A percentile compares a stretch with the other conserved stretches of the same genome.
Evolutionary conservation across 2,329 filamentous ascomycete genomes (phyloP).

Genomic region (Neonectria coccinea): DNA sequence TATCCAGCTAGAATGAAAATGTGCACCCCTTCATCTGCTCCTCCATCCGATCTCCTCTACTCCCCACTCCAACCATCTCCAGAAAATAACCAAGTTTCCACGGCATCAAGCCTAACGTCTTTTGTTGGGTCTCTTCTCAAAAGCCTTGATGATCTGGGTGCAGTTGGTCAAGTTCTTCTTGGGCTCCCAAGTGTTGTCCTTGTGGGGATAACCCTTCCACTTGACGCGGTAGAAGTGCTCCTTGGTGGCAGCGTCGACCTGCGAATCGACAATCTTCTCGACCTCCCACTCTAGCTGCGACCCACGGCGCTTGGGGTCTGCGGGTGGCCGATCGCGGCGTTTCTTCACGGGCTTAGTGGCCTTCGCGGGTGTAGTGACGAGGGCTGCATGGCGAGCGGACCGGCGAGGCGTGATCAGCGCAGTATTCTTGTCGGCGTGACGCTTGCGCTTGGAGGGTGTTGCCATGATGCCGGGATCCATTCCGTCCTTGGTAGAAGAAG

Average conservation of each 20-base stretch:
- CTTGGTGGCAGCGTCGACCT: conserved; percentile 52
- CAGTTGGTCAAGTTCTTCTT: conserved; percentile 58
- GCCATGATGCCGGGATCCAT: background rate
- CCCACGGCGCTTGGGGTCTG: conserved; percentile 27
- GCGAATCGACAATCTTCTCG: conserved; percentile 59
- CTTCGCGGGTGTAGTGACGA: background rate
- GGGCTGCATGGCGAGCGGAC: conserved; percentile 28
- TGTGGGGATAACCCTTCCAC: conserved; percentile 61
- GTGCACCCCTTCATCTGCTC: background rate
- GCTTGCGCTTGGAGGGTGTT: conserved; percentile 29
- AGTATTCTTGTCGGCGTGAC: background rate
- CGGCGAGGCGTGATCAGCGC: conserved; percentile 17
- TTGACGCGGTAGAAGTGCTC: conserved; percentile 62
- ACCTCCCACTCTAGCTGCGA: conserved; percentile 57
- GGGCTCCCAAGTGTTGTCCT: conserved; percentile 67
- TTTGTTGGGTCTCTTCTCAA: conserved; percentile 46
- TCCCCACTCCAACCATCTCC: background rate
- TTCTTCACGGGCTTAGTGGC: background rate
- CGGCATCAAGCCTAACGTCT: background rate
- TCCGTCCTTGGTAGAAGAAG: background rate
- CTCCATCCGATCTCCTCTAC: background rate
- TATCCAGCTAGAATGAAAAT: background rate
- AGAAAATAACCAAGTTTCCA: background rate
- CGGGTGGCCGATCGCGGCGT: conserved; percentile 28
- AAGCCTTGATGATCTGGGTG: conserved; percentile 50